These are phyloP conservation scores for Mallotus repandus DNA, from an alignment of 441 rosid genomes.

Conservation along the genomic window DNA sequence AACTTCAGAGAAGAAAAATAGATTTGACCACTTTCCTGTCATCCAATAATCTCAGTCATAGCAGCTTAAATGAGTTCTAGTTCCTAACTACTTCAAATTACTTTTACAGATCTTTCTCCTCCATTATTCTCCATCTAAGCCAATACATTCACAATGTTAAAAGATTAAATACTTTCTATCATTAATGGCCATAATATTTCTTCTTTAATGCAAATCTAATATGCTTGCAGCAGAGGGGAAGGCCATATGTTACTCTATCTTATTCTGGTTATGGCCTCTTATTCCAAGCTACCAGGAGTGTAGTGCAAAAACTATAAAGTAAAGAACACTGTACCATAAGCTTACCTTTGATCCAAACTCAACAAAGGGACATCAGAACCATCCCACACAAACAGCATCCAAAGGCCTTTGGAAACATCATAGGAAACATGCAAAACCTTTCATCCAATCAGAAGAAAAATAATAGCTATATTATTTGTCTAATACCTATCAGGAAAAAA, in stretches of 20 bases:
- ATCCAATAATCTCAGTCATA: not conserved
- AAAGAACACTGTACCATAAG: not conserved
- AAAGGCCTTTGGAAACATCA: not conserved
- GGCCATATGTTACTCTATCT: not conserved
- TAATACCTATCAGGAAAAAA: not conserved
- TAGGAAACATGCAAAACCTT: conserved; percentile 21
- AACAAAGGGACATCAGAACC: conserved; percentile 28
- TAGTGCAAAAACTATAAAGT: not conserved
- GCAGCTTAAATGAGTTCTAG: not conserved
- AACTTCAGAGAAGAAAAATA: not conserved
- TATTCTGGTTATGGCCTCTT: not conserved
- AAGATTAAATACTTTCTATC: not conserved
- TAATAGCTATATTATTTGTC: not conserved
- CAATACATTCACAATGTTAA: not conserved
- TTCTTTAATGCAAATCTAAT: not conserved
- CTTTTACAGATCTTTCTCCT: not conserved
- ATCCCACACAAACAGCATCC: conserved; percentile 32
- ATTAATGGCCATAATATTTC: not conserved
- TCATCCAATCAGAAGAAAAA: not conserved
- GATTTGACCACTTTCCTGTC: too few species aligned
- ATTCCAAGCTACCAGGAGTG: not conserved
- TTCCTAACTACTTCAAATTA: not conserved
- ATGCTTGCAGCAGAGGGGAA: not conserved
- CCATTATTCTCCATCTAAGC: not conserved
- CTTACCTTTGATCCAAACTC: conserved; percentile 20